phyloP scores from a whole-genome alignment of 257 asterid genomes.

The Solanum sitiens region DNA sequence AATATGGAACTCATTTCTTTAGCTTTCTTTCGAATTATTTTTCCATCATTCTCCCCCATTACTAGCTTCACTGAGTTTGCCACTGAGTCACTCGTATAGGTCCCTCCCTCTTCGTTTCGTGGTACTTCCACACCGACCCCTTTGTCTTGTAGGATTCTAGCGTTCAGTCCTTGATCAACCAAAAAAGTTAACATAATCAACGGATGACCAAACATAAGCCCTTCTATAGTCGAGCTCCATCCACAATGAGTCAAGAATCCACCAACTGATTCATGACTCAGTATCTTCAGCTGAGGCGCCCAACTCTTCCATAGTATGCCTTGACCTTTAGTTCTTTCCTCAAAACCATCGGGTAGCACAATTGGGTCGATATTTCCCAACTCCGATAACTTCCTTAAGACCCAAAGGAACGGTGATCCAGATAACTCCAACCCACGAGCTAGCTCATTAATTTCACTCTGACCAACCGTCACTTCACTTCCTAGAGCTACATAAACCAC shows the following conservation, averaged over 20 bases:
- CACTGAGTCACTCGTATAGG: slow-evolving; percentile 14
- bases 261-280: slow-evolving; percentile 37
- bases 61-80: slow-evolving; percentile 15
- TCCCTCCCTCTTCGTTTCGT: slow-evolving; percentile 19
- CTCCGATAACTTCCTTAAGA: slow-evolving; percentile 10
- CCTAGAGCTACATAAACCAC: slow-evolving; percentile 34
- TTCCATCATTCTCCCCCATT: slow-evolving; percentile 10
- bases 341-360: slow-evolving; percentile 20
- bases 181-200: slow-evolving; percentile 23
- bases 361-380: neutral
- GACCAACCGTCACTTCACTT: slow-evolving; percentile 26
- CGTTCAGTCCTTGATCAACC: slow-evolving; percentile 8
- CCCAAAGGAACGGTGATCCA: slow-evolving; percentile 31
- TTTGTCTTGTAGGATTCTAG: neutral
- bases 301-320: slow-evolving; percentile 43
- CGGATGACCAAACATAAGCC: slow-evolving; percentile 16
- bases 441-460: slow-evolving; percentile 16
- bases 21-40: slow-evolving; percentile 2
- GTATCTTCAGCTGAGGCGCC: slow-evolving; percentile 37
- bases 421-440: slow-evolving; percentile 42
- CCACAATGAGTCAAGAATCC: slow-evolving; percentile 46
- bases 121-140: slow-evolving; percentile 5
- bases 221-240: slow-evolving; percentile 37
- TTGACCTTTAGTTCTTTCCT: slow-evolving; percentile 19
- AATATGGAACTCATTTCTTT: slow-evolving; percentile 8